These are phyloP conservation scores for Nemania bipapillata DNA, from an alignment of 2,329 filamentous ascomycete genomes.

Conservation along the genomic window DNA sequence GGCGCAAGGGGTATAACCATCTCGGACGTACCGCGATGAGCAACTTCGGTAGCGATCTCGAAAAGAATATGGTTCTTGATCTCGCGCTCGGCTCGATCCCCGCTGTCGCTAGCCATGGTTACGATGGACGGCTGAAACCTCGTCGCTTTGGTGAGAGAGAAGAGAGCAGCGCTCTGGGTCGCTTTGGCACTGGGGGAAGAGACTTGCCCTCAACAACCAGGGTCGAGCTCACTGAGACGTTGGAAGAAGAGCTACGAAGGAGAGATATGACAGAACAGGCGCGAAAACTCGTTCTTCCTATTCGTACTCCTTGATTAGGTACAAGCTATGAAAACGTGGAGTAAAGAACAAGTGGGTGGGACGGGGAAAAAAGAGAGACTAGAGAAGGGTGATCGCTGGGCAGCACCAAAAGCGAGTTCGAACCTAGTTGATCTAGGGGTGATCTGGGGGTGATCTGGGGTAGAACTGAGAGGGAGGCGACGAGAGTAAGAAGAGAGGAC, in stretches of 20 bases:
- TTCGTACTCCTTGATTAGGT: not conserved
- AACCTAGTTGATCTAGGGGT: constrained; percentile 14
- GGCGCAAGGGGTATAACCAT: constrained; percentile 13
- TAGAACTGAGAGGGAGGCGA: not conserved
- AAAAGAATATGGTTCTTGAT: constrained; percentile 97
- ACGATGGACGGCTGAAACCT: constrained; percentile 24
- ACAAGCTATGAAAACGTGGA: not conserved
- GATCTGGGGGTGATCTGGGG: not conserved
- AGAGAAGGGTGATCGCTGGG: constrained; percentile 17
- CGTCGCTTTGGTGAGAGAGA: not conserved
- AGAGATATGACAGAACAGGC: no score
- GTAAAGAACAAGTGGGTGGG: not conserved
- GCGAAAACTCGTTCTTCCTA: not conserved
- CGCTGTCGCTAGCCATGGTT: constrained; percentile 60
- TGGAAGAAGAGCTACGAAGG: not conserved
- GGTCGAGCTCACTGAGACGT: not conserved
- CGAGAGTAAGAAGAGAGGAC: no score
- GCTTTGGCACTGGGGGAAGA: not conserved
- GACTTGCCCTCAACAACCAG: not conserved
- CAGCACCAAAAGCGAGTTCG: constrained; percentile 14
- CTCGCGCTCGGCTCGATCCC: constrained; percentile 66
- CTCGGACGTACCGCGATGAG: constrained; percentile 80
- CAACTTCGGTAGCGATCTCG: constrained; percentile 95
- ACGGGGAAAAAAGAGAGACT: constrained; percentile 18
- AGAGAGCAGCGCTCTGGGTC: not conserved